Conservation (phyloP, 768 basidiomycete species). For the Agrocybe praecox region DNA sequence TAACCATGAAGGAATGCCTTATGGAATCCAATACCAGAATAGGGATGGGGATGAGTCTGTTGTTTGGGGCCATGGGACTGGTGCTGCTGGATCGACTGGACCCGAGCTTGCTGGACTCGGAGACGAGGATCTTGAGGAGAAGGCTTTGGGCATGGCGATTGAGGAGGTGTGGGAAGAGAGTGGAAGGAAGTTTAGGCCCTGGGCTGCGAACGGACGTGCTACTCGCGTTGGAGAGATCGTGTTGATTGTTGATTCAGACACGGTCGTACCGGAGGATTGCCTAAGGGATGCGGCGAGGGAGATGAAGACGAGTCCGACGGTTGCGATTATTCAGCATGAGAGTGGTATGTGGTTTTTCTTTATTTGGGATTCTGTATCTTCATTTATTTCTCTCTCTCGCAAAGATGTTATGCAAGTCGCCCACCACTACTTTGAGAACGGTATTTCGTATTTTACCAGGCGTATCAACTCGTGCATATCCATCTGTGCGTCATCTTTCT, state of each 20-base stretch:
- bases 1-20: slow-evolving; percentile 31
- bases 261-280: slow-evolving; percentile 81
- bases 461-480: slow-evolving; percentile 77
- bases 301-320: slow-evolving; percentile 70
- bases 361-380: slow-evolving; percentile 15
- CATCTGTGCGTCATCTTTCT: slow-evolving; percentile 52
- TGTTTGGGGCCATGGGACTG: slow-evolving; percentile 23
- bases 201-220: slow-evolving; percentile 75
- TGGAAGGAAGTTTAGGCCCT: slow-evolving; percentile 55
- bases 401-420: slow-evolving; percentile 83
- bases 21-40: slow-evolving; percentile 70
- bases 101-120: slow-evolving; percentile 19
- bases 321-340: slow-evolving; percentile 88
- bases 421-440: slow-evolving; percentile 89
- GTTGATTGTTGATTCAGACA: slow-evolving; percentile 79
- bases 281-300: slow-evolving; percentile 86
- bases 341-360: slow-evolving; percentile 42
- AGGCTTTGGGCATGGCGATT: slow-evolving; percentile 70
- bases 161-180: slow-evolving; percentile 68
- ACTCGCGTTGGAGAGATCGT: slow-evolving; percentile 77
- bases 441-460: slow-evolving; percentile 81
- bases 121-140: slow-evolving; percentile 63
- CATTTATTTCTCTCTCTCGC: slow-evolving; percentile 2
- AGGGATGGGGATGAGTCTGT: slow-evolving; percentile 59
- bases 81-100: neutral